Evolutionary conservation across 2,329 filamentous ascomycete species (phyloP).

Genomic region (Alternaria solani): DNA sequence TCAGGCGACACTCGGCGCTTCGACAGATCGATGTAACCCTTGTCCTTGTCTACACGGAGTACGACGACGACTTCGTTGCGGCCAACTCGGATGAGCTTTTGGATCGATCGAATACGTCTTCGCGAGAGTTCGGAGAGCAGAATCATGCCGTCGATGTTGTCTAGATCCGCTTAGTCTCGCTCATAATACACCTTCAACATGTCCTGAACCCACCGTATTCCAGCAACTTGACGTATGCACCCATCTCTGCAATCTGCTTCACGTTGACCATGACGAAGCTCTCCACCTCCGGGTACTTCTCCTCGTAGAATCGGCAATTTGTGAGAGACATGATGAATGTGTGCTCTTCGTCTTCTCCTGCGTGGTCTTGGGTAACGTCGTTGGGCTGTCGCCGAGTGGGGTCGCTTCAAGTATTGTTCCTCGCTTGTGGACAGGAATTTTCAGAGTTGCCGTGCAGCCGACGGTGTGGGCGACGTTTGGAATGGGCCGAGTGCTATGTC

Average conservation of each 20-base stretch:
- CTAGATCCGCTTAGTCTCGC: slow-evolving; percentile 48
- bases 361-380: slow-evolving; percentile 12
- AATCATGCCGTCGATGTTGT: slow-evolving; percentile 99
- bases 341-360: slow-evolving; percentile 21
- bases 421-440: not conserved
- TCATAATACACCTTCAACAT: not conserved
- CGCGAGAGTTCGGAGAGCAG: slow-evolving; percentile 95
- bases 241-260: slow-evolving; percentile 99
- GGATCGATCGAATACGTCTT: slow-evolving; percentile 97
- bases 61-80: slow-evolving; percentile 99
- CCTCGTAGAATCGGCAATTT: slow-evolving; percentile 97
- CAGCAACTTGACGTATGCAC: slow-evolving; percentile 98
- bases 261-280: slow-evolving; percentile 99
- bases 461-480: not conserved
- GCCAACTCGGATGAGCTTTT: slow-evolving; percentile 97
- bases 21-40: slow-evolving; percentile 98
- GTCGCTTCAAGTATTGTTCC: slow-evolving; percentile 1
- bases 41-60: slow-evolving; percentile 98
- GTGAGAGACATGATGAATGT: slow-evolving; percentile 82
- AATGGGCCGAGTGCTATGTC: not conserved
- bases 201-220: slow-evolving; percentile 69
- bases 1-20: slow-evolving; percentile 98
- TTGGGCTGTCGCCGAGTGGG: slow-evolving; percentile 12
- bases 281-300: slow-evolving; percentile 98
- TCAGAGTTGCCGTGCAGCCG: not conserved